Base-by-base conservation (phyloP, 2,329 filamentous ascomycete genomes). In the Magnaporthiopsis rhizophila region DNA sequence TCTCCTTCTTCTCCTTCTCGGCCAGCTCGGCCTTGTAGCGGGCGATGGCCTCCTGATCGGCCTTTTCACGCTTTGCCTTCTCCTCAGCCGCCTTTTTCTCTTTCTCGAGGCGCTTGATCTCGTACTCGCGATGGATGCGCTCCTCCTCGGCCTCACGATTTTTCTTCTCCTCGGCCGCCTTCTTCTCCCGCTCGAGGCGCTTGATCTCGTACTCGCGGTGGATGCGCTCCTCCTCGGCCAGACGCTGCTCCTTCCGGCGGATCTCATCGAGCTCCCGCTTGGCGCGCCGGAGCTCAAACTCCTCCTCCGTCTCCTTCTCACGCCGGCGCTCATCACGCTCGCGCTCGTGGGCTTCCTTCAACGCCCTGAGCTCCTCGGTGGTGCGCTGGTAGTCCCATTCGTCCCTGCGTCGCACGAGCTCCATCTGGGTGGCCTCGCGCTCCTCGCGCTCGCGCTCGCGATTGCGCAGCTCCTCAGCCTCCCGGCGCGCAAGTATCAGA, bases 81-180 rank as follows among this genome's bases (percentile, higher is more conserved):
- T 81, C 79, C 60, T 81, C 78, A 64, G 77, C 74, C 9, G 74
- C 76, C 57, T 78, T 76, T 65, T 78, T 75, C 64, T 82, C 78
- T 62, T 80, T 76, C 65, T 77, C 75, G 21, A 84, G 73, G 30
- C 80, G 76, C 71, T 81, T 74, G 63, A 79, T 71, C 69, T 83
- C 81, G 1, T 84, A 72, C 67, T 84, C 80, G 68, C 79, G 78
- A 71, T 80, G 82, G 64, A 86, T 79, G 28, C 81, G 79, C 64
- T 76, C 77, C 71, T 83, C 78, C 67, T 82, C 78, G 68, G 78
- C 78, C n/a, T 77, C 76, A 18, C 73, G 73, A 26, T 73, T 73
- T 63, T 77, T 74, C 66, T 78, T 76, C 66, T 81, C 79, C 59
- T 81, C 78, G 64, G 77, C 74, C 8, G 74, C 76, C 57, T 78